Evolutionary conservation across 257 asterid genomes (phyloP), one percentile per base, ranked within the genome.

Genomic region (Ballota nigra): DNA sequence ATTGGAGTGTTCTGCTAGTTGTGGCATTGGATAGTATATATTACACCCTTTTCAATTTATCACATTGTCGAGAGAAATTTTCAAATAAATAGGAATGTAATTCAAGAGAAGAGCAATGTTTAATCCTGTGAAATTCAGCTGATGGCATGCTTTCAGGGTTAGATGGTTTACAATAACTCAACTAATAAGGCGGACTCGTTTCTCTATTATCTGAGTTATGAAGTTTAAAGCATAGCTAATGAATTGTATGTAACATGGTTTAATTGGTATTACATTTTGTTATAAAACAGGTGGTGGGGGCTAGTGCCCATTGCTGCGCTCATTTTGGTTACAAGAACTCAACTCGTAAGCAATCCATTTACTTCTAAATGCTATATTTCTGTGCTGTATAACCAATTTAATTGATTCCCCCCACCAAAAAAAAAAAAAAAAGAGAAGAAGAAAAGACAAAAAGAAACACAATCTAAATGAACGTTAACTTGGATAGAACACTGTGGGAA

Each of bases 231-330:
- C 43, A 45, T 16, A 5, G 63, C 31, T 67, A 56, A 29, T 74
- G 26, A 2, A 4, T 23, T 71, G 49, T 22, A 5, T 8, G 19
- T 10, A 47, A 59, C 20, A 57, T 55, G 3, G 20, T n/a, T 15
- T 29, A 60, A 52, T 29, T 60, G 63, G 55, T 70, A 18, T 60
- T 24, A 8, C 23, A 31, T 4, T 79, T 64, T 69, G 70, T 38
- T 23, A 5, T 47, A 57, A 1, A 80, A 63, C 92, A 89, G 96
- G 96, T 92, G 70, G 84, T 89, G 78, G 89, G 86, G 81, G 80
- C 96, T 60, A 89, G 97, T 84, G 82, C 86, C 24, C 96, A 84
- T 78, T 87, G 95, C 85, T 78, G 87, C 66, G 62, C 63, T 72
- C 92, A 83, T 83, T 83, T 95, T 78, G 94, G 88, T 80, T 89